Conservation (phyloP, 2,329 filamentous ascomycete species). For the Ophiostoma piceae region DNA sequence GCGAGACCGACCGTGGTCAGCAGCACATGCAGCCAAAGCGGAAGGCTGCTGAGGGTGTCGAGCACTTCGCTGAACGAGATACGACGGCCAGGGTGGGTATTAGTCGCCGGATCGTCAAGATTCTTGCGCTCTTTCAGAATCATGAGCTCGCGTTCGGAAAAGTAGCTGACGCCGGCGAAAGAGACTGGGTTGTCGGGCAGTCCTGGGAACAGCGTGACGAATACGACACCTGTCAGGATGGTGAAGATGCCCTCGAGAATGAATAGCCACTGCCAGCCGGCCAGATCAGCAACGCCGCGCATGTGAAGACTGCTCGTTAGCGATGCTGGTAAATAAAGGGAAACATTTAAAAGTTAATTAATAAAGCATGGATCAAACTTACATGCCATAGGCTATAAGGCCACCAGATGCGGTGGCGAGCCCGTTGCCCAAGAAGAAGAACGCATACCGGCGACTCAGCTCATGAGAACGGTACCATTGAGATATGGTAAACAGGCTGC, state of each 20-base stretch:
- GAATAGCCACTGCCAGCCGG: conserved; percentile 57
- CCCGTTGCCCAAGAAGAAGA: conserved; percentile 42
- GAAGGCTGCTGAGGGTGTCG: not conserved
- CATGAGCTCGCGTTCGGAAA: conserved; percentile 39
- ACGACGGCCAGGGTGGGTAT: not conserved
- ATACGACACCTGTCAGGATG: conserved; percentile 39
- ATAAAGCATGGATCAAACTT: not conserved
- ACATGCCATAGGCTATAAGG: not conserved
- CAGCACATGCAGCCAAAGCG: conserved; percentile 44
- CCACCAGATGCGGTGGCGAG: not conserved
- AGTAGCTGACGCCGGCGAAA: conserved; percentile 37
- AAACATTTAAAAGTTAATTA: not conserved
- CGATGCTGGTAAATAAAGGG: not conserved
- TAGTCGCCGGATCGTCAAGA: conserved; percentile 41
- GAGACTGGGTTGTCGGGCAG: conserved; percentile 42
- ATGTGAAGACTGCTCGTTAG: conserved; percentile 39
- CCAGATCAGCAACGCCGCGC: conserved; percentile 41
- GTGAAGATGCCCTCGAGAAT: conserved; percentile 49
- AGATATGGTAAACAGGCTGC: conserved; percentile 44
- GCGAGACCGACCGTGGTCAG: conserved; percentile 38
- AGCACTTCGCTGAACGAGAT: not conserved
- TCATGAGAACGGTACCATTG: conserved; percentile 45
- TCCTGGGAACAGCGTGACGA: conserved; percentile 43
- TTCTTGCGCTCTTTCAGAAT: conserved; percentile 40
- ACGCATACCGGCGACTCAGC: conserved; percentile 42